Base-by-base conservation (phyloP, 139 green algal genomes). In the Astrephomene gubernaculifera region DNA sequence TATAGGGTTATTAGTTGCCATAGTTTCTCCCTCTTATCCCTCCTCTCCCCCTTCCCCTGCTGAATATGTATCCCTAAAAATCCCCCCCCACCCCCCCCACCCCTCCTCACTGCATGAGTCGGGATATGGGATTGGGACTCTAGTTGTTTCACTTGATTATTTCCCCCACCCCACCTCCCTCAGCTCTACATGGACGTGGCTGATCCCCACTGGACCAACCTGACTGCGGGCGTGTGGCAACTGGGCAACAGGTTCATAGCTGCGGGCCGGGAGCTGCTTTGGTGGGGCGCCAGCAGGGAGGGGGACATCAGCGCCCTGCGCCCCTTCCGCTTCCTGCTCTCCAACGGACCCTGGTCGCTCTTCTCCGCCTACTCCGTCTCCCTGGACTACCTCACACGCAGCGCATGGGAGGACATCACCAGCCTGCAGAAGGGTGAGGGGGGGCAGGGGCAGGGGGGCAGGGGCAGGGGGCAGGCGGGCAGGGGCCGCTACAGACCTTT, bases 231-330 rank as follows among this genome's bases (percentile, higher is more conserved):
- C 41, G 22, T 73, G 41, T 83, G 65, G 33, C 41, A 53, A 38
- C 43, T 83, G 76, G 76, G 76, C 61, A 83, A 83, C 61, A 39
- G 76, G 0, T 73, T 83, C 76, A 74, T 83, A n/a, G 76, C 76
- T n/a, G 76, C 76, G 31, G 41, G 41, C 31, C 65, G 76, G 10
- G 76, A 83, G 76, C 31, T 64, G 43, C 41, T 83, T 4, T 83
- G 64, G 39, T 83, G 74, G 74, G 24, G 12, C 9, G 8, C 25
- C 9, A 4, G 54, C 1, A 29, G 41, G 45, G 61, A 49, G 35
- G 74, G 54, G 2, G 29, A 82, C 36, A 60, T 82, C 74, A 60
- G 71, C n/a, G 19, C 22, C 33, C 52, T 81, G 44, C 79, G 79
- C 64, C 4, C 45, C 31, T 85, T 49, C 45, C 21, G 68, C 44